Conservation (phyloP, 768 basidiomycete species). For the Suillus lakei region DNA sequence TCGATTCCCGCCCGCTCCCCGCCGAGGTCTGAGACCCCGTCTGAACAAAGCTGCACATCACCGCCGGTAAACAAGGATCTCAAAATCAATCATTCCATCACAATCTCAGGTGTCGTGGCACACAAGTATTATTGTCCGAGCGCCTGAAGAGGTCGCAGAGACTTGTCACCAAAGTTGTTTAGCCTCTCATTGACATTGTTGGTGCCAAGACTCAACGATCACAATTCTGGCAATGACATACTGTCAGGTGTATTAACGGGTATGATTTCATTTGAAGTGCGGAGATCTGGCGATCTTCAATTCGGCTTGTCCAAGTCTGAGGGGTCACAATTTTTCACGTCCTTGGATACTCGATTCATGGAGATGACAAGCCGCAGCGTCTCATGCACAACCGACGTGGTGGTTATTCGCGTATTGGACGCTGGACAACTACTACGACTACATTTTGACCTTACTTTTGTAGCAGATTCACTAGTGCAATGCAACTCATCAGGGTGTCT, state of each 20-base stretch:
- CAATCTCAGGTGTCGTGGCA: neutral
- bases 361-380: neutral
- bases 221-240: neutral
- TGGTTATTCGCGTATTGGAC: neutral
- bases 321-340: neutral
- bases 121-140: neutral
- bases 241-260: neutral
- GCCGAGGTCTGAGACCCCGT: neutral
- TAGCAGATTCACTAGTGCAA: neutral
- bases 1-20: slow-evolving; percentile 7
- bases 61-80: neutral
- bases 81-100: neutral
- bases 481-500: neutral
- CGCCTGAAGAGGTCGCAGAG: neutral
- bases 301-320: neutral
- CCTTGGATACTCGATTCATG: neutral
- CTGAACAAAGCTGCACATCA: neutral
- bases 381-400: neutral
- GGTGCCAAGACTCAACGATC: neutral
- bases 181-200: neutral
- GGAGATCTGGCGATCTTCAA: neutral
- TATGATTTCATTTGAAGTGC: neutral
- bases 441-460: neutral
- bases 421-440: neutral
- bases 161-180: neutral